phyloP scores from a whole-genome alignment of 176 grass and related monocot species.

The Eleusine indica region DNA sequence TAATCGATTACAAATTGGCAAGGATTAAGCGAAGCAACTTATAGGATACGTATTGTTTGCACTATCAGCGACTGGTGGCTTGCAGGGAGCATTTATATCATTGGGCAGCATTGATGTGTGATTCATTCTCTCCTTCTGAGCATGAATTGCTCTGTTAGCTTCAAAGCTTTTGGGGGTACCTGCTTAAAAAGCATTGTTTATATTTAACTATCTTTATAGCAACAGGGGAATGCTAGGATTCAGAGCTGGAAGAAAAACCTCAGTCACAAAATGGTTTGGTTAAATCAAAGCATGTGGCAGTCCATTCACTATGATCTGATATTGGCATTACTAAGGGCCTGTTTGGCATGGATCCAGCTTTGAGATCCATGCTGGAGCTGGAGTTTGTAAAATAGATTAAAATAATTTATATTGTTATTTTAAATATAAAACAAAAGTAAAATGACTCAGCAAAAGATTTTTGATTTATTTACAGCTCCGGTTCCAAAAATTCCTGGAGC shows the following conservation, averaged over 20 bases:
- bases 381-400: too few relatives aligned
- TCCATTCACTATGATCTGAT: constrained; percentile 34
- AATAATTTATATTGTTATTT: too few relatives aligned
- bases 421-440: too few relatives aligned
- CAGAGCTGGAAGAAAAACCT: constrained; percentile 25
- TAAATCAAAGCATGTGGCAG: constrained; percentile 27
- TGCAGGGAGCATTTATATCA: constrained; percentile 50
- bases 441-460: too few relatives aligned
- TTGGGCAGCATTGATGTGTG: constrained; percentile 43
- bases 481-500: too few relatives aligned
- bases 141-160: constrained; percentile 48
- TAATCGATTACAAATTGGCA: constrained; percentile 34
- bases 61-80: constrained; percentile 42
- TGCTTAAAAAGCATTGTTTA: constrained; percentile 49
- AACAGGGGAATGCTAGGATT: constrained; percentile 35
- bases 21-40: constrained; percentile 21
- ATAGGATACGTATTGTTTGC: constrained; percentile 72
- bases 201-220: constrained; percentile 33
- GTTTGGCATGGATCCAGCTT: too few relatives aligned
- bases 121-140: constrained; percentile 56
- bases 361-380: too few relatives aligned
- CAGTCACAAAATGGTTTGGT: constrained; percentile 35
- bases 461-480: too few relatives aligned
- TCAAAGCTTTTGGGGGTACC: constrained; percentile 74
- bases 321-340: background rate